Evolutionary conservation across 176 grass and related monocot species (phyloP).

Genomic region (Bolboschoenus planiculmis): DNA sequence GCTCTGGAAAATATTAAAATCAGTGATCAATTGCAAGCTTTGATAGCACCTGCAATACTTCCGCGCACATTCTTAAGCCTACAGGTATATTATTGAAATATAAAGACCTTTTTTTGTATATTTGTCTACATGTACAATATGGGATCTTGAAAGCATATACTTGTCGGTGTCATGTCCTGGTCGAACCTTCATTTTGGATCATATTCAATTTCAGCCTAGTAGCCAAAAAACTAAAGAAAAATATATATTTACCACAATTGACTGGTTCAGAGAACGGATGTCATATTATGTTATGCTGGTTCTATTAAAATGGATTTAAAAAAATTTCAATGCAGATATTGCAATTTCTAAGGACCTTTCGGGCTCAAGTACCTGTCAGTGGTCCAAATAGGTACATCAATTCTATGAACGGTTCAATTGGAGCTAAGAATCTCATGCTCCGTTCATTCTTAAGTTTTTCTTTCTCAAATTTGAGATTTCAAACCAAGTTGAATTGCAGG

Average conservation of each 20-base stretch:
- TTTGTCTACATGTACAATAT: background rate
- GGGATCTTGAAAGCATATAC: background rate
- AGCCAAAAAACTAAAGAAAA: background rate
- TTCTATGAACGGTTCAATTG: background rate
- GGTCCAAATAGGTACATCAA: slow-evolving; percentile 55
- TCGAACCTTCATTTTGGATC: background rate
- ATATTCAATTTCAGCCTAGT: background rate
- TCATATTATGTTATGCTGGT: background rate
- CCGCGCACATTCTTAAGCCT: slow-evolving; percentile 79
- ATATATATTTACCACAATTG: background rate
- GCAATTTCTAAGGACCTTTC: slow-evolving; percentile 82
- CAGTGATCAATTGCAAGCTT: slow-evolving; percentile 75
- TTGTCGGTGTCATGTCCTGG: background rate
- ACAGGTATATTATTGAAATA: slow-evolving; percentile 45
- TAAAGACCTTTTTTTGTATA: background rate
- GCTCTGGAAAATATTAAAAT: slow-evolving; percentile 84
- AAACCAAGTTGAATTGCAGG: slow-evolving; percentile 38
- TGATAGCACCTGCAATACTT: slow-evolving; percentile 92
- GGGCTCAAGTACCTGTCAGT: slow-evolving; percentile 65
- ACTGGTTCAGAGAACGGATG: background rate
- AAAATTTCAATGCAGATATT: slow-evolving; percentile 52
- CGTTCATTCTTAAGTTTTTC: background rate
- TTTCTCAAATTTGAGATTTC: slow-evolving; percentile 4
- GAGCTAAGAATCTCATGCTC: background rate
- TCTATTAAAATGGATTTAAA: background rate